Conservation (phyloP, 2,329 filamentous ascomycete genomes). For the Sporothrix pallida region DNA sequence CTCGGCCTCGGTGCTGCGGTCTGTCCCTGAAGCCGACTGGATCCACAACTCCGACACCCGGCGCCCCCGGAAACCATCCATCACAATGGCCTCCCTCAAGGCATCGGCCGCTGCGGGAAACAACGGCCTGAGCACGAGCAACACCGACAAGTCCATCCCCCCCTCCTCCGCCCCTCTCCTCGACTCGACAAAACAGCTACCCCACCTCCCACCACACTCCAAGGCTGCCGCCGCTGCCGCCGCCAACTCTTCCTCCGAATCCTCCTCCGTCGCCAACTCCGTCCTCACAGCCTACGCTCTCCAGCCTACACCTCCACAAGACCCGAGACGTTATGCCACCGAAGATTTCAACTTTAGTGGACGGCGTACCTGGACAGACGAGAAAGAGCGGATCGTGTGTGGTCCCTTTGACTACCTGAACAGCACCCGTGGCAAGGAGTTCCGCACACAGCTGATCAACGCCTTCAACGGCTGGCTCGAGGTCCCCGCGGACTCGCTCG, state of each 20-base stretch:
- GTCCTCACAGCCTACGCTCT: conserved; percentile 38
- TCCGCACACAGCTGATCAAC: conserved; percentile 77
- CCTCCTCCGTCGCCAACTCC: conserved; percentile 30
- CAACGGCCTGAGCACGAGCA: not conserved
- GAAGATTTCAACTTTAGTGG: conserved; percentile 61
- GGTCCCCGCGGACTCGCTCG: conserved; percentile 71
- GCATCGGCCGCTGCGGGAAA: not conserved
- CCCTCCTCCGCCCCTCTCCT: not conserved
- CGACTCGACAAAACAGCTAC: conserved; percentile 21
- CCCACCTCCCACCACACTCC: not conserved
- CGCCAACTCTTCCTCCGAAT: conserved; percentile 1
- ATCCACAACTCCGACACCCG: conserved; percentile 45
- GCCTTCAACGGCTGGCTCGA: conserved; percentile 83
- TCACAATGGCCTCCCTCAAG: conserved; percentile 37
- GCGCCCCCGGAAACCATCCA: conserved; percentile 43
- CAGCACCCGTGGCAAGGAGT: conserved; percentile 81
- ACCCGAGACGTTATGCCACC: conserved; percentile 59
- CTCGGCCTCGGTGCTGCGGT: conserved; percentile 46
- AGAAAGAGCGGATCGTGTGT: conserved; percentile 78
- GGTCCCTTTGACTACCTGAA: conserved; percentile 83
- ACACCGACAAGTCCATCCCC: conserved; percentile 11
- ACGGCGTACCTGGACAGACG: conserved; percentile 66
- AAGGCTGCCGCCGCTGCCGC: not conserved
- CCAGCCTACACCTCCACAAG: conserved; percentile 50
- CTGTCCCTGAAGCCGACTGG: conserved; percentile 68